Conservation (phyloP, 331 rosid species). For the Quercus lobata region DNA sequence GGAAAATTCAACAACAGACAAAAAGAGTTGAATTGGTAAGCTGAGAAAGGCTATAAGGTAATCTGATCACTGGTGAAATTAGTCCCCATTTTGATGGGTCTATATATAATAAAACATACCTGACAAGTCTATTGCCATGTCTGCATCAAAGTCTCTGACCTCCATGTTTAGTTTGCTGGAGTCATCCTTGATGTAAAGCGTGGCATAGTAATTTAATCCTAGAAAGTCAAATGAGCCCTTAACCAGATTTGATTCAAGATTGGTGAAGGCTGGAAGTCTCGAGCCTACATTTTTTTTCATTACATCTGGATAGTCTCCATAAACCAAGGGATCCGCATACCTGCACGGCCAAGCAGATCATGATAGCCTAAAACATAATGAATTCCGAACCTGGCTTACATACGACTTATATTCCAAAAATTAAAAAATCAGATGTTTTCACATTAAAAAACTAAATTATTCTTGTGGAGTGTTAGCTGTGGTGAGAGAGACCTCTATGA, state of each 20-base stretch:
- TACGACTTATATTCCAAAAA: neutral
- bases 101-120: slow-evolving; percentile 9
- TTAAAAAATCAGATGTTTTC: neutral
- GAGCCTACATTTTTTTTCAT: slow-evolving; percentile 36
- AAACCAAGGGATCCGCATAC: slow-evolving; percentile 26
- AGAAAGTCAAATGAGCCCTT: slow-evolving; percentile 33
- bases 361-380: neutral
- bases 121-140: neutral
- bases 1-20: neutral
- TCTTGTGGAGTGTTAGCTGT: too few relatives aligned
- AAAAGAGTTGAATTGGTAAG: neutral
- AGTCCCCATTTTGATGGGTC: neutral
- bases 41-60: neutral
- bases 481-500: too few relatives aligned
- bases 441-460: neutral
- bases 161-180: neutral
- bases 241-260: slow-evolving; percentile 28
- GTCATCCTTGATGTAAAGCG: neutral
- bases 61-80: neutral
- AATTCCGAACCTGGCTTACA: neutral
- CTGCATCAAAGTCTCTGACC: slow-evolving; percentile 1
- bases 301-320: slow-evolving; percentile 36
- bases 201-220: slow-evolving; percentile 31
- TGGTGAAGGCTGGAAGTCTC: slow-evolving; percentile 40
- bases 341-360: slow-evolving; percentile 14